These are phyloP conservation scores for Chondrus crispus DNA, from an alignment of 23 red algal genomes.

Conservation along the genomic window DNA sequence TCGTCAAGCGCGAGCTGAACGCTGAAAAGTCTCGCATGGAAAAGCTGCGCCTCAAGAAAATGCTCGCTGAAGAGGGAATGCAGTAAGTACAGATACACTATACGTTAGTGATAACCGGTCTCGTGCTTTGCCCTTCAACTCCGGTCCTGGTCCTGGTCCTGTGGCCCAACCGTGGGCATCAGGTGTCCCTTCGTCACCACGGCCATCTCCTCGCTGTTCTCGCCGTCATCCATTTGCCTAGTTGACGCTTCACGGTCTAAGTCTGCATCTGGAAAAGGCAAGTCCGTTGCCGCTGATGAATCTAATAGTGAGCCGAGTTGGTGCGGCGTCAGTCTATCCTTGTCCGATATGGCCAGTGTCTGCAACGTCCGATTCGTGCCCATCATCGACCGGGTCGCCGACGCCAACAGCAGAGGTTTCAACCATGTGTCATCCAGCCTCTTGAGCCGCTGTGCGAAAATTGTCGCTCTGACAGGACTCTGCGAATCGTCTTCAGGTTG, in stretches of 20 bases:
- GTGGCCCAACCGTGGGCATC: neutral
- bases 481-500: neutral
- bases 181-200: slow-evolving; percentile 42
- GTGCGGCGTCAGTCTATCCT: slow-evolving; percentile 48
- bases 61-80: neutral
- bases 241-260: neutral
- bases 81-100: too few relatives aligned
- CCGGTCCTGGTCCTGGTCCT: neutral
- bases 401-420: slow-evolving; percentile 61
- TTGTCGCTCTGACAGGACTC: neutral
- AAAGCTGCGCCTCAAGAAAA: slow-evolving; percentile 36
- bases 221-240: neutral
- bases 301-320: slow-evolving; percentile 65
- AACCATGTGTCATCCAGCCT: slow-evolving; percentile 52
- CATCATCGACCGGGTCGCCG: slow-evolving; percentile 35
- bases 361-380: slow-evolving; percentile 59
- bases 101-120: too few relatives aligned
- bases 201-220: neutral
- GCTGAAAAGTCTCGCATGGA: slow-evolving; percentile 17
- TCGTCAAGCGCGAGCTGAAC: slow-evolving; percentile 76
- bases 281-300: slow-evolving; percentile 47
- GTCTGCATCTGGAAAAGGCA: neutral
- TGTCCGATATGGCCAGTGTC: slow-evolving; percentile 44
- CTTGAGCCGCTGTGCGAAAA: slow-evolving; percentile 6
- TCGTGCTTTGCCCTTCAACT: too few relatives aligned